These are phyloP conservation scores for Arabidopsis arenosa DNA, from an alignment of 345 rosid species.

Conservation along the genomic window DNA sequence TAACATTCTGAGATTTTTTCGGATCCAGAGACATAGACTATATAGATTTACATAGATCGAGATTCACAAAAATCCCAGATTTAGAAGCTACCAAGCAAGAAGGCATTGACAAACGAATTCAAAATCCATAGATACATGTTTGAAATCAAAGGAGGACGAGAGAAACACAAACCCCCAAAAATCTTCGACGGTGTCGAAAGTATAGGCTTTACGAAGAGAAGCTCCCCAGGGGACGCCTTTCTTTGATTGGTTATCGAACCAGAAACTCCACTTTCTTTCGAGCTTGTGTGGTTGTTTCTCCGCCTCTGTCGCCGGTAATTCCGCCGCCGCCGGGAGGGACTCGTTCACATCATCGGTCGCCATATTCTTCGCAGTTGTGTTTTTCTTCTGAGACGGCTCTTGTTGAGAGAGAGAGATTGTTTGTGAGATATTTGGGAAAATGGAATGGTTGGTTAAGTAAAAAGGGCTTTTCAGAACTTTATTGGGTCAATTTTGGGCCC, in stretches of 20 bases:
- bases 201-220: conserved; percentile 72
- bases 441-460: neutral
- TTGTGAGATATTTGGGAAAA: neutral
- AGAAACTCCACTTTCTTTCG: conserved; percentile 89
- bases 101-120: neutral
- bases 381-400: neutral
- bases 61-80: neutral
- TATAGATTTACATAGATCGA: neutral
- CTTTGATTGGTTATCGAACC: conserved; percentile 87
- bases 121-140: neutral
- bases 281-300: conserved; percentile 65
- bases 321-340: conserved; percentile 42
- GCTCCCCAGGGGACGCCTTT: conserved; percentile 88
- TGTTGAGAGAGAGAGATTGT: no score
- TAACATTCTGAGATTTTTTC: neutral
- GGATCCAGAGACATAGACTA: neutral
- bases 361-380: conserved; percentile 44
- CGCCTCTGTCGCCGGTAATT: conserved; percentile 25
- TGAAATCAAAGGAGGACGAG: neutral
- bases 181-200: conserved; percentile 94
- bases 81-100: neutral
- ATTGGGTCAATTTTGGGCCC: neutral
- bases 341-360: conserved; percentile 58
- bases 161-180: conserved; percentile 77
- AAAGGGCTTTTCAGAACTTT: neutral